Base-by-base conservation (phyloP, 2,329 filamentous ascomycete genomes). In the Trichoderma semiorbis region DNA sequence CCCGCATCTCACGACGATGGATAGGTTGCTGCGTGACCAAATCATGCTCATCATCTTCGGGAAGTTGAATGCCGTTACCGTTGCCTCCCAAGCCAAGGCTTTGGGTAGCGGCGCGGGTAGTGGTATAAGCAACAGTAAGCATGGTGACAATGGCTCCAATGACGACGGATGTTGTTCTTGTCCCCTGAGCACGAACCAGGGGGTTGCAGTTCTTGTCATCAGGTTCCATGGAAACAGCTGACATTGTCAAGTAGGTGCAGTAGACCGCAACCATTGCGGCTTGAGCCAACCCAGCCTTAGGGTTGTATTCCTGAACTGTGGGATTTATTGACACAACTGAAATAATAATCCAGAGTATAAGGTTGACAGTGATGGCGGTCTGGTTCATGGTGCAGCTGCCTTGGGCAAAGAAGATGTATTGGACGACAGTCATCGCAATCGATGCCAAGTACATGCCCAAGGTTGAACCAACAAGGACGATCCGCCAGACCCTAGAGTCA, bases 231-330 rank as follows among this genome's bases (percentile, higher is more conserved):
- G 94, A 97, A 1, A 99, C 96, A 30, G 96, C 96, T 3, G 95
- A 98, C 90, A 99, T 94, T 75, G 96, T 99, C 70, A 99, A 89
- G 80, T 99, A 99, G 57, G 96, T 98, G 88, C 96, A 99, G 86
- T 99, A 99, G 72, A 97, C 89, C 21, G 95, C 94, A 58, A 99
- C 96, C 89, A 98, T 98, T 74, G 96, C 95, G 55, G 95, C 94
- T 80, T 99, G 96, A n/a, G 96, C 96, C 72, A 99, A 87, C 63
- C 96, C 96, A 55, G 96, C 96, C 79, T 95, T 94, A 62, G 95
- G 90, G 81, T 99, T 99, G 80, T 91, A 91, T 78, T 95, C 94
- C 81, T 99, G 96, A 16, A 99, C 90, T 1, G 88, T 89, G 1
- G 96, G 95, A 79, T 98, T 95, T 73, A 99, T 91, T 0, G 95